Percentiles rank a stretch among this genome's conserved stretches.
Conservation (phyloP, 129 eudicot genomes). For the Arctium minus region DNA sequence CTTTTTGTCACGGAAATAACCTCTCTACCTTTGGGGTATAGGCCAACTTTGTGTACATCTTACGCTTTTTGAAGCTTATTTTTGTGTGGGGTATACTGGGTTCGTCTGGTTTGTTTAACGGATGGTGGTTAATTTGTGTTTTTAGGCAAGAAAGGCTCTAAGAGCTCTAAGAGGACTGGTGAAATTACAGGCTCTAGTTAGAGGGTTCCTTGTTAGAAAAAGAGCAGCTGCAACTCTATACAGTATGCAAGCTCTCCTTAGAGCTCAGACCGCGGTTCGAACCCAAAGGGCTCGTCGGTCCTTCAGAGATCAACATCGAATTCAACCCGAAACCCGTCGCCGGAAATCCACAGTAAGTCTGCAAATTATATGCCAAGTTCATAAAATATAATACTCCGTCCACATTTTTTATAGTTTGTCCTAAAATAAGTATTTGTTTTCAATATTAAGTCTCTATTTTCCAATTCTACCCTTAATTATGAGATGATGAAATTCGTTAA, state of each 20-base stretch:
- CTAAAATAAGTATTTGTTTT: no score
- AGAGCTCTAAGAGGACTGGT: conserved; percentile 86
- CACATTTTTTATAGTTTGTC: no score
- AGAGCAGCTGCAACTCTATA: conserved; percentile 80
- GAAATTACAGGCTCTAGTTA: conserved; percentile 84
- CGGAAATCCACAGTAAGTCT: conserved; percentile 61
- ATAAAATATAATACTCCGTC: no score
- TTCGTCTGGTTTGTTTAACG: not conserved
- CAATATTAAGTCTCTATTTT: not conserved
- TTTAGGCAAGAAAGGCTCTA: conserved; percentile 84
- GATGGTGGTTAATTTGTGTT: conserved; percentile 1
- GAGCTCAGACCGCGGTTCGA: conserved; percentile 68
- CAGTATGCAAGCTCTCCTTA: conserved; percentile 91
- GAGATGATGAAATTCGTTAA: not conserved
- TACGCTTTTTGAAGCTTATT: no score
- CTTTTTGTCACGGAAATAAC: not conserved
- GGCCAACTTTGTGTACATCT: no score
- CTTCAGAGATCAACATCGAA: conserved; percentile 30
- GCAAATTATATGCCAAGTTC: not conserved
- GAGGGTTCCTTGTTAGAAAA: conserved; percentile 92
- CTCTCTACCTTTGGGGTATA: not conserved
- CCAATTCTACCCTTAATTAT: not conserved
- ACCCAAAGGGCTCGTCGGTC: conserved; percentile 66
- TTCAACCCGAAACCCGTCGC: conserved; percentile 41
- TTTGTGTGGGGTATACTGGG: not conserved